Base-by-base conservation (phyloP, 1,284 basidiomycete species). In the Microbotryomycetes sp. region DNA sequence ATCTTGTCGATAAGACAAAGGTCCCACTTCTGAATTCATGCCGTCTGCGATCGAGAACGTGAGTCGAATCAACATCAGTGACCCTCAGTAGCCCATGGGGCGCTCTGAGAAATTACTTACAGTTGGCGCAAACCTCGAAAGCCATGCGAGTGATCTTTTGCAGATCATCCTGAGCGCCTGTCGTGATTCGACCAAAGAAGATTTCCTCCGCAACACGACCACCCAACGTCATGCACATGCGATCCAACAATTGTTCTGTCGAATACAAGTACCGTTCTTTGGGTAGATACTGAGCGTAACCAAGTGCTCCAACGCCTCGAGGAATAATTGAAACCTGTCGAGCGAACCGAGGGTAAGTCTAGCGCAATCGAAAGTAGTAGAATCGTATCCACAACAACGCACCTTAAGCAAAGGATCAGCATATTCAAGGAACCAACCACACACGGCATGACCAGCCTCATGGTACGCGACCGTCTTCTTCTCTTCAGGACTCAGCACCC, bases 401-500 rank as follows among this genome's bases (percentile, higher is more conserved):
- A 70, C 68, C 79, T 97, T 97, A 69, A 97, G 84, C 55, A 98
- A 78, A 45, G 96, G 96, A 76, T 97, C 92, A 58, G 94, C 94
- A 70, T 94, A 89, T 79, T 97, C 92, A 69, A 97, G 77, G 82
- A 91, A 97, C 94, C 96, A 98, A 22, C 94, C 94, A 73, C 91
- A 94, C 54, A 98, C 87, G 26, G 96, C 94, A 77, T 99, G 94
- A 1, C 94, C 96, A 32, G 96, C 96, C 81, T 99, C 96, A 76
- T 98, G 96, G 76, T 98, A 97, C 3, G 96, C 96, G 32, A 98
- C 94, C 0, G 90, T 97, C 79, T 86, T 93, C 86, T 99, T 99
- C 82, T 99, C 96, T 70, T 97, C 90, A 46, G 87, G 84, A 71
- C 88, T 92, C 53, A 98, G 80, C 46, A 98, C 88, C 64, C 93